Evolutionary conservation across 2,329 filamentous ascomycete genomes (phyloP).

Genomic region (Alternaria infectoria): DNA sequence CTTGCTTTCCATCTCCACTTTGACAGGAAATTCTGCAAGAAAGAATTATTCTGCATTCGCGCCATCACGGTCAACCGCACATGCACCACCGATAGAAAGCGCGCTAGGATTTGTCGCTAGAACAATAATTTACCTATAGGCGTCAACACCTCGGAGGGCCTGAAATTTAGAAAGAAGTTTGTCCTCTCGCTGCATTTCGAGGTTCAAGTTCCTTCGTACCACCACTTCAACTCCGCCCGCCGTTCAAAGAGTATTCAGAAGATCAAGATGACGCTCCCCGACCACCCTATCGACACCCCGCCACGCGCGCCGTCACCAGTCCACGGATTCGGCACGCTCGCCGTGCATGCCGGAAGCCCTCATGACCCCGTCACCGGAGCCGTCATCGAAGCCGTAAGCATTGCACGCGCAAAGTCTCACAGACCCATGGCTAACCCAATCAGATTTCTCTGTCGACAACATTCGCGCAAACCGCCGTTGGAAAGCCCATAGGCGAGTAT

Average conservation of each 20-base stretch:
- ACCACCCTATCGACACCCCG: constrained; percentile 72
- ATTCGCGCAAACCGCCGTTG: constrained; percentile 88
- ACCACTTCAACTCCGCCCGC: not conserved
- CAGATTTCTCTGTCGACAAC: constrained; percentile 94
- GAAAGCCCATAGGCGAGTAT: constrained; percentile 83
- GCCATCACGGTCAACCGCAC: not conserved
- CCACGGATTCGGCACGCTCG: constrained; percentile 87
- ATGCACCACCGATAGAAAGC: constrained; percentile 9
- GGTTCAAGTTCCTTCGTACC: not conserved
- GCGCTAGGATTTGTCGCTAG: constrained; percentile 20
- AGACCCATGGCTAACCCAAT: constrained; percentile 10
- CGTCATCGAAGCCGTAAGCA: constrained; percentile 80
- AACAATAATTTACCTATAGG: constrained; percentile 19
- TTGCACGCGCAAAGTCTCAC: not conserved
- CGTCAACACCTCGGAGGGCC: constrained; percentile 9
- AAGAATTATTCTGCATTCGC: constrained; percentile 1
- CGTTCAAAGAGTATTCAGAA: not conserved
- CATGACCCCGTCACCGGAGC: constrained; percentile 92
- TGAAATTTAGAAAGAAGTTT: not conserved
- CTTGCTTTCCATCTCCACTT: not conserved
- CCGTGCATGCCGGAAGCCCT: constrained; percentile 90
- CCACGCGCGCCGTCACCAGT: constrained; percentile 75
- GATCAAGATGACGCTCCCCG: constrained; percentile 47
- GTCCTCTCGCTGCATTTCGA: not conserved
- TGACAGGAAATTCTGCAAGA: not conserved